Conservation (phyloP, 2,329 filamentous ascomycete species). For the Magnaporthales sp. region DNA sequence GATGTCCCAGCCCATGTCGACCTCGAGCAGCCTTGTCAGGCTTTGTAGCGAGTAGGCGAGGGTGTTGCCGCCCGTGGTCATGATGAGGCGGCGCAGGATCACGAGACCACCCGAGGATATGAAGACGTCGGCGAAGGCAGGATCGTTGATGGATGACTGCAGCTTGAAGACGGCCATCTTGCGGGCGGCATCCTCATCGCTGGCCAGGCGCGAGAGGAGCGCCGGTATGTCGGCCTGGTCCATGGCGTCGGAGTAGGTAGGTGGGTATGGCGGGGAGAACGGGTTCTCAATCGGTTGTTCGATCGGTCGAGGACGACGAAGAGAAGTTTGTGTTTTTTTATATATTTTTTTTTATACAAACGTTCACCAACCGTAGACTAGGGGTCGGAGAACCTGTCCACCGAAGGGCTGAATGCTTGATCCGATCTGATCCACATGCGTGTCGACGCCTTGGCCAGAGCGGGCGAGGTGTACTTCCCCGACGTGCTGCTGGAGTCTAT, state of each 20-base stretch:
- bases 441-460: background rate
- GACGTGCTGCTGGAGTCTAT: no score
- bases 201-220: slow-evolving; percentile 54
- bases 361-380: background rate
- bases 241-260: slow-evolving; percentile 30
- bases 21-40: slow-evolving; percentile 77
- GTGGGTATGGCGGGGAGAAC: background rate
- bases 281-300: background rate
- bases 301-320: background rate
- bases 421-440: background rate
- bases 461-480: no score
- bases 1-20: slow-evolving; percentile 96
- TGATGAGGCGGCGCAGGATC: slow-evolving; percentile 72
- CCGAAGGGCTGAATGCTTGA: background rate
- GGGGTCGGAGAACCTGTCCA: background rate
- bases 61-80: slow-evolving; percentile 84
- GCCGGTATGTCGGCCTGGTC: slow-evolving; percentile 60
- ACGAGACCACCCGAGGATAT: slow-evolving; percentile 80
- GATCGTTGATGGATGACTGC: slow-evolving; percentile 90
- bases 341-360: no score
- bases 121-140: slow-evolving; percentile 93
- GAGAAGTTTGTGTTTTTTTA: background rate
- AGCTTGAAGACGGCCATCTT: slow-evolving; percentile 99
- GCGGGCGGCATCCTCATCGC: slow-evolving; percentile 78
- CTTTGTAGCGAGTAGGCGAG: slow-evolving; percentile 91